A percentile compares a stretch with the other conserved stretches of the same genome.
Evolutionary conservation across 2,329 filamentous ascomycete species (phyloP).

Genomic region (Paramyrothecium roridum): DNA sequence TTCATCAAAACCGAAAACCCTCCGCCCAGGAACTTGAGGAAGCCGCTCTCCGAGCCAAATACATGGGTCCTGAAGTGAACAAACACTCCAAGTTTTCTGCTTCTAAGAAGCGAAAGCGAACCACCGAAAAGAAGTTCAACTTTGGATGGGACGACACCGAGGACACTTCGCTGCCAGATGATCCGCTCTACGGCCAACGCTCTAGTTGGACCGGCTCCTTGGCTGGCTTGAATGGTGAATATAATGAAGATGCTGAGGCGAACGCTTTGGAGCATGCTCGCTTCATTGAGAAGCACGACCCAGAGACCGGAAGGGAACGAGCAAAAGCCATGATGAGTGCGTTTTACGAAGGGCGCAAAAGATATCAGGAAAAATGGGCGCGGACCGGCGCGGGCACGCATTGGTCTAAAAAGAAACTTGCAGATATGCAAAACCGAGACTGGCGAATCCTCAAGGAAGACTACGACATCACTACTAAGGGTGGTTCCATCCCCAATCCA

Average conservation of each 20-base stretch:
- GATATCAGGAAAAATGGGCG: slow-evolving; percentile 66
- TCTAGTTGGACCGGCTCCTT: slow-evolving; percentile 27
- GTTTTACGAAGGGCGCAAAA: slow-evolving; percentile 61
- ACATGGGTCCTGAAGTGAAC: slow-evolving; percentile 88
- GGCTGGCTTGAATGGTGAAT: slow-evolving; percentile 47
- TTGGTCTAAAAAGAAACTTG: slow-evolving; percentile 90
- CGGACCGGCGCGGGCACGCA: slow-evolving; percentile 82
- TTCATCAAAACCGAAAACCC: no score
- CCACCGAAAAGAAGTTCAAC: slow-evolving; percentile 96
- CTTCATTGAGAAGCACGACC: slow-evolving; percentile 71
- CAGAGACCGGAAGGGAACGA: slow-evolving; percentile 70
- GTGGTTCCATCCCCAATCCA: slow-evolving; percentile 86
- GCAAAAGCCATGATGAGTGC: slow-evolving; percentile 82
- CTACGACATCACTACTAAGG: slow-evolving; percentile 94
- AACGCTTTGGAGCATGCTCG: slow-evolving; percentile 58
- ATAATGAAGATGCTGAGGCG: slow-evolving; percentile 53
- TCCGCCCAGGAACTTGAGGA: slow-evolving; percentile 66
- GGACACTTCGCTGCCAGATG: slow-evolving; percentile 69
- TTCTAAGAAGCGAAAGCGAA: slow-evolving; percentile 91
- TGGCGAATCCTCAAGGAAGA: slow-evolving; percentile 99
- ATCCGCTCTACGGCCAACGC: slow-evolving; percentile 59
- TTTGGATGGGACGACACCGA: slow-evolving; percentile 97
- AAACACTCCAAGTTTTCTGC: slow-evolving; percentile 82
- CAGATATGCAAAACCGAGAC: slow-evolving; percentile 94
- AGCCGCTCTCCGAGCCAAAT: slow-evolving; percentile 75